Evolutionary conservation across 2,329 filamentous ascomycete genomes (phyloP).

Genomic region (Apiospora phragmitis): DNA sequence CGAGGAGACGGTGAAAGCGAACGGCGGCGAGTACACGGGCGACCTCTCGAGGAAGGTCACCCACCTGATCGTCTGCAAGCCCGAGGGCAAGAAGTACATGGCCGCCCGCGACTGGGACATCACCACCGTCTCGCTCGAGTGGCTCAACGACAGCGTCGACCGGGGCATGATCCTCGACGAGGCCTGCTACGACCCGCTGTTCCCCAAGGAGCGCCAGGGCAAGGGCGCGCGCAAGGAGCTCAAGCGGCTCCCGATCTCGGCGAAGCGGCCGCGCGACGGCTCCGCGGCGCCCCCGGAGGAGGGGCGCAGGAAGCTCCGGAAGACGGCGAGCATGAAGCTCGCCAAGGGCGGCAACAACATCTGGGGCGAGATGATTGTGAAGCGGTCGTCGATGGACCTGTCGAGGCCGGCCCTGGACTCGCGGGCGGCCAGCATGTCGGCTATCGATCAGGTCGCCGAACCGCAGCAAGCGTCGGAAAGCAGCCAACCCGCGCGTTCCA

Average conservation of each 20-base stretch:
- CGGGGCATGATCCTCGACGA: slow-evolving; percentile 93
- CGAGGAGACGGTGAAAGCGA: slow-evolving; percentile 62
- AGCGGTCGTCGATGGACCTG: slow-evolving; percentile 33
- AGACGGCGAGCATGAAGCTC: slow-evolving; percentile 83
- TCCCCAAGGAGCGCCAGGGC: slow-evolving; percentile 72
- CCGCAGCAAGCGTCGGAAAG: slow-evolving; percentile 9
- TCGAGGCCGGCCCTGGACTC: slow-evolving; percentile 9
- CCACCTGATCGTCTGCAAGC: slow-evolving; percentile 78
- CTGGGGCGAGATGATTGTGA: slow-evolving; percentile 85
- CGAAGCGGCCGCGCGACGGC: slow-evolving; percentile 60
- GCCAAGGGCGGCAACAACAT: slow-evolving; percentile 77
- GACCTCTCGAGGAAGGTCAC: slow-evolving; percentile 86
- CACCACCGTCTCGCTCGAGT: slow-evolving; percentile 76
- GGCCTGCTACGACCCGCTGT: slow-evolving; percentile 73
- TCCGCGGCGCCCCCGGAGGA: slow-evolving; percentile 47
- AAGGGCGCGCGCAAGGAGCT: slow-evolving; percentile 62
- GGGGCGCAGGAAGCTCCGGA: slow-evolving; percentile 78
- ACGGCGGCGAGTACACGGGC: slow-evolving; percentile 83
- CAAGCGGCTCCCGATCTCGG: slow-evolving; percentile 30
- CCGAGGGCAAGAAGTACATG: slow-evolving; percentile 86
- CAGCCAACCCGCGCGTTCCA: slow-evolving; percentile 10
- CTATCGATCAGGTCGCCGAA: background rate
- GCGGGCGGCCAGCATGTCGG: slow-evolving; percentile 4
- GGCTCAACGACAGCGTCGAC: slow-evolving; percentile 80
- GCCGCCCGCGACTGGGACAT: slow-evolving; percentile 84